phyloP scores from a whole-genome alignment of 2,329 filamentous ascomycete species.

The Cladosporium sp. region DNA sequence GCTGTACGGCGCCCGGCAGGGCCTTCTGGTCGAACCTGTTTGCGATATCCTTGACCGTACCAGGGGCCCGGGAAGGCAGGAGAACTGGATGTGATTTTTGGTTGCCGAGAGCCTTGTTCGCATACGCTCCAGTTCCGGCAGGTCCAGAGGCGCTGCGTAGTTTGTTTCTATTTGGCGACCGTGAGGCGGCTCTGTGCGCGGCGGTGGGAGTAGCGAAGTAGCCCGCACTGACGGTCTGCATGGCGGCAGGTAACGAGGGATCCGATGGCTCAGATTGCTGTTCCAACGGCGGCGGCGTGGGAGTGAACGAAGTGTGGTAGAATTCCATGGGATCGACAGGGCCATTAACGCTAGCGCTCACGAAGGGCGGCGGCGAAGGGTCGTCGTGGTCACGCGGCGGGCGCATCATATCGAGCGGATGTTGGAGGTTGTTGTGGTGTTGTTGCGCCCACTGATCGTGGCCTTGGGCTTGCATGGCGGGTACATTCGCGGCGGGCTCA shows the following conservation, averaged over 20 bases:
- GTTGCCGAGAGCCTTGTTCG: slow-evolving; percentile 27
- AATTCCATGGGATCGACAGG: slow-evolving; percentile 27
- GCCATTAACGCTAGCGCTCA: slow-evolving; percentile 26
- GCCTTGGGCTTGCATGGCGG: slow-evolving; percentile 19
- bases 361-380: slow-evolving; percentile 21
- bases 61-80: slow-evolving; percentile 30
- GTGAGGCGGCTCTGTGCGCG: slow-evolving; percentile 16
- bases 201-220: neutral
- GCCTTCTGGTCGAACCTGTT: slow-evolving; percentile 70
- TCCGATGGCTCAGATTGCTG: slow-evolving; percentile 19
- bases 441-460: slow-evolving; percentile 19
- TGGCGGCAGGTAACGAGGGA: slow-evolving; percentile 7
- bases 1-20: slow-evolving; percentile 23
- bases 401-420: slow-evolving; percentile 20
- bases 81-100: slow-evolving; percentile 35
- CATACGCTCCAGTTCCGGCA: slow-evolving; percentile 12
- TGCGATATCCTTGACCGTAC: slow-evolving; percentile 72
- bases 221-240: slow-evolving; percentile 20
- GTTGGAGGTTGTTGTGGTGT: slow-evolving; percentile 3
- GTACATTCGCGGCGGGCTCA: slow-evolving; percentile 17
- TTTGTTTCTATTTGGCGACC: slow-evolving; percentile 19
- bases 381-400: slow-evolving; percentile 3
- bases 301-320: slow-evolving; percentile 24
- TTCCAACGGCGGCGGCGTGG: slow-evolving; percentile 21
- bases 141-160: slow-evolving; percentile 29